Base-by-base conservation (phyloP, 306 rosid genomes). In the Quercus agrifolia region DNA sequence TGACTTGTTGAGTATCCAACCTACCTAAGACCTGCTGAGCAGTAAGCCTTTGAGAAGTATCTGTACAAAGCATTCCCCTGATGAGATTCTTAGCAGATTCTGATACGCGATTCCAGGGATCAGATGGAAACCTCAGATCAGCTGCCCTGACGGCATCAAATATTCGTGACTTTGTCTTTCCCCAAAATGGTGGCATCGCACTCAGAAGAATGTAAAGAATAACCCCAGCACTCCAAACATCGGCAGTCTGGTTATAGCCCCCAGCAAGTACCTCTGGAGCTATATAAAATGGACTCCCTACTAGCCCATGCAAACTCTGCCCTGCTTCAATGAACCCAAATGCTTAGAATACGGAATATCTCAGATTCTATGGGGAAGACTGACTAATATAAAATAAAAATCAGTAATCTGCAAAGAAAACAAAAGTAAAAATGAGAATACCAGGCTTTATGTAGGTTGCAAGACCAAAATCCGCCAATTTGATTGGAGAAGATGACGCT, bases 271-370 rank as follows among this genome's bases (percentile, higher is more conserved):
- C 97, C 85, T 93, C 96, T 0, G 96, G 97, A 66, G 94, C 96
- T 76, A 93, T 93, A 80, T 93, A 93, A 84, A 93, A 93, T 27
- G 97, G 97, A 89, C 97, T 93, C 51, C 97, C 97, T 35, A 93
- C 96, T 77, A 93, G 82, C n/a, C 94, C 96, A 31, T 88, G 96
- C 86, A 93, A 91, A 83, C 89, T 89, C 78, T 89, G 88, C 44
- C 96, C 96, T 93, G 94, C 81, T 86, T 78, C 80, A 71, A 81
- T 78, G 82, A 83, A 81, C 52, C 70, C 56, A 72, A 81, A 81
- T 5, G 64, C 63, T 85, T 72, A 88, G 83, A 51, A 55, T 27
- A 78, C 62, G 76, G 56, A 85, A 63, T 54, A 70, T 68, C 30
- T 58, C 46, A 59, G 73, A 46, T 55, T 78, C 71, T 68, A 31